Percentiles rank a stretch among this genome's conserved stretches.
These are phyloP conservation scores for Tetraselmis chui DNA, from an alignment of 139 green algal species.

Conservation along the genomic window DNA sequence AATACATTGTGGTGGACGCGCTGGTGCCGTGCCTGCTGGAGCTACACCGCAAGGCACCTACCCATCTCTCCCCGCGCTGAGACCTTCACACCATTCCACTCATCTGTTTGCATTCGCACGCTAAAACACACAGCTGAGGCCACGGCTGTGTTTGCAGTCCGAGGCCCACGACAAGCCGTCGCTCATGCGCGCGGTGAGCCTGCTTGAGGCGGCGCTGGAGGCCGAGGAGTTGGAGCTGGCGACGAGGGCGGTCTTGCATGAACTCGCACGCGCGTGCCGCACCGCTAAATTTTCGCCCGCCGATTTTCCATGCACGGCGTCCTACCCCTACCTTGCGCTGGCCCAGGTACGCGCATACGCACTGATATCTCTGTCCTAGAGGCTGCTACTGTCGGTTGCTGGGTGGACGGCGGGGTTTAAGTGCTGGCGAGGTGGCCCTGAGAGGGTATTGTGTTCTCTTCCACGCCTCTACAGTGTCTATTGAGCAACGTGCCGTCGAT, in stretches of 20 bases:
- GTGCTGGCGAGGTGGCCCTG: too few relatives aligned
- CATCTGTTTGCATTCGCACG: too few relatives aligned
- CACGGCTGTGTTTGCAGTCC: too few relatives aligned
- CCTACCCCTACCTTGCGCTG: conserved; percentile 23
- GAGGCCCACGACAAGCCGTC: conserved; percentile 6
- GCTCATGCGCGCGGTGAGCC: conserved; percentile 6
- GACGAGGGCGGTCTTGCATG: neutral
- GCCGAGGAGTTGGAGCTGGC: conserved; percentile 11
- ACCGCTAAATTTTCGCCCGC: conserved; percentile 13
- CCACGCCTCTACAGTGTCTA: too few relatives aligned
- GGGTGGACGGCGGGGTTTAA: too few relatives aligned
- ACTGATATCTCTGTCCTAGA: too few relatives aligned
- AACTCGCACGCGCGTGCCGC: conserved; percentile 18
- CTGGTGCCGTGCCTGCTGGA: conserved; percentile 16
- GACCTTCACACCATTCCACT: too few relatives aligned
- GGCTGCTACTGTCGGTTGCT: too few relatives aligned
- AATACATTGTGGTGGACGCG: conserved; percentile 14
- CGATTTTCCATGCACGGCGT: conserved; percentile 27
- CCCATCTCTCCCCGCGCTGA: too few relatives aligned
- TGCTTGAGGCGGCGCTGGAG: conserved; percentile 26
- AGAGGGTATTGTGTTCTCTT: too few relatives aligned
- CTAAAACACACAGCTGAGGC: too few relatives aligned
- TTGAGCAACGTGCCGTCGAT: conserved; percentile 10
- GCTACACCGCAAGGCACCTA: neutral
- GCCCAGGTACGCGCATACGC: too few relatives aligned